phyloP scores from a whole-genome alignment of 2,329 filamentous ascomycete species.

The Stemphylium lycopersici region DNA sequence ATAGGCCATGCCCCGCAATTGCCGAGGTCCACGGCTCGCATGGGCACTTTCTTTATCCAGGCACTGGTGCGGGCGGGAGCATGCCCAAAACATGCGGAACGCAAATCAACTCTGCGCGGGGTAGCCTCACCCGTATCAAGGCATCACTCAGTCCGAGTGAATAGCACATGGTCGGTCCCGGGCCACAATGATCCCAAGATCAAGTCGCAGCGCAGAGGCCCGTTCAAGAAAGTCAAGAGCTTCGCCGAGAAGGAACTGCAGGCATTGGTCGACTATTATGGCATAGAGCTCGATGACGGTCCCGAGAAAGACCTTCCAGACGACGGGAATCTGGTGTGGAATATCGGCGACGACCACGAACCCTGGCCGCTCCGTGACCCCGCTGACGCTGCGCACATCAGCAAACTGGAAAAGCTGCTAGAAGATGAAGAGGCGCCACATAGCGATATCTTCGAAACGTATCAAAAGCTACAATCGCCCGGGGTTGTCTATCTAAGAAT shows the following conservation, averaged over 20 bases:
- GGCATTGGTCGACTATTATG: constrained; percentile 58
- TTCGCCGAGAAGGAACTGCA: constrained; percentile 53
- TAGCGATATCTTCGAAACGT: constrained; percentile 59
- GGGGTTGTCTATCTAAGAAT: constrained; percentile 59
- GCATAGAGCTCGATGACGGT: constrained; percentile 30
- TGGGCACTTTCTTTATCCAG: constrained; percentile 61
- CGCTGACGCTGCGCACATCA: constrained; percentile 45
- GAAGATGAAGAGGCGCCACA: constrained; percentile 52
- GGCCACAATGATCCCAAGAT: constrained; percentile 18
- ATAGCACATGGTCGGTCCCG: constrained; percentile 11
- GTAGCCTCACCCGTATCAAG: background rate
- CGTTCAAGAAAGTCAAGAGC: constrained; percentile 35
- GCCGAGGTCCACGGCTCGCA: constrained; percentile 23
- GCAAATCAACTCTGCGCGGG: constrained; percentile 27
- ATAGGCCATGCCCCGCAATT: constrained; percentile 16
- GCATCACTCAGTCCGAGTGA: constrained; percentile 26
- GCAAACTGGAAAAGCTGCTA: constrained; percentile 48
- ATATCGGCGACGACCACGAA: constrained; percentile 40
- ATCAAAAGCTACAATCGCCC: constrained; percentile 59
- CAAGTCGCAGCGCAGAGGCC: constrained; percentile 17
- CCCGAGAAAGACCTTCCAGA: constrained; percentile 43
- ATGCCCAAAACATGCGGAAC: constrained; percentile 57
- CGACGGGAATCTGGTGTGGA: constrained; percentile 36
- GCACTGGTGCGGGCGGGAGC: constrained; percentile 60
- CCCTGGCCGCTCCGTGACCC: constrained; percentile 42